Conservation (phyloP, 2,329 filamentous ascomycete species). For the Elsinoe fawcettii region DNA sequence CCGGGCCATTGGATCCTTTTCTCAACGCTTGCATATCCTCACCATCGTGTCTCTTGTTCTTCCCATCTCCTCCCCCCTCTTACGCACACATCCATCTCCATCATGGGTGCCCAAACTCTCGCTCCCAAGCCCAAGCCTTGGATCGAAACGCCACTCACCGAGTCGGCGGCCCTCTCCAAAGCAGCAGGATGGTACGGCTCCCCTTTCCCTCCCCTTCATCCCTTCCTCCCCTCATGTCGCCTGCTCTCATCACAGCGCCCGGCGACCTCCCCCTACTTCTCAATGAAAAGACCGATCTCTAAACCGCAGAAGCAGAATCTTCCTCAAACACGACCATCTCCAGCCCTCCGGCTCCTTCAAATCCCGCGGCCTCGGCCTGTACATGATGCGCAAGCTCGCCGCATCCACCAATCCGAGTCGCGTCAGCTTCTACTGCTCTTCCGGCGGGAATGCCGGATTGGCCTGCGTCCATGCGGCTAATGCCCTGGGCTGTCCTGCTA, state of each 20-base stretch:
- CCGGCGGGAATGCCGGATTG: slow-evolving; percentile 77
- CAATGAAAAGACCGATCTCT: slow-evolving; percentile 21
- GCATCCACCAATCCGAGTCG: slow-evolving; percentile 29
- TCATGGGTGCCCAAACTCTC: slow-evolving; percentile 13
- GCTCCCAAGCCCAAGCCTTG: slow-evolving; percentile 43
- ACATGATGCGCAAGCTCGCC: slow-evolving; percentile 50
- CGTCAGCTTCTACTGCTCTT: slow-evolving; percentile 70
- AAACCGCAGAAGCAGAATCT: slow-evolving; percentile 57
- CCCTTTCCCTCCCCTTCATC: slow-evolving; percentile 4
- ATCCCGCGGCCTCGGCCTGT: slow-evolving; percentile 64
- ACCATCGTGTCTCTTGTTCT: neutral
- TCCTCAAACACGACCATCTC: slow-evolving; percentile 76
- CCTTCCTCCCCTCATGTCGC: neutral
- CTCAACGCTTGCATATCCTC: neutral
- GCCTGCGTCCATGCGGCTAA: slow-evolving; percentile 68
- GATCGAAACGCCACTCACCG: slow-evolving; percentile 63
- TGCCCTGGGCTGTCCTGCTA: slow-evolving; percentile 56
- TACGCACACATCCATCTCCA: neutral
- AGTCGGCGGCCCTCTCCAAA: slow-evolving; percentile 58
- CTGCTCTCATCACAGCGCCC: neutral
- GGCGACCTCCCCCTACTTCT: neutral
- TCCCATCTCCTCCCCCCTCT: neutral
- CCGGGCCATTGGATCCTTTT: neutral
- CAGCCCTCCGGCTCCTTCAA: slow-evolving; percentile 81
- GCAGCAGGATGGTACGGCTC: slow-evolving; percentile 60